Evolutionary conservation across 2,329 filamentous ascomycete species (phyloP).

Genomic region (Colletotrichum paranaense): DNA sequence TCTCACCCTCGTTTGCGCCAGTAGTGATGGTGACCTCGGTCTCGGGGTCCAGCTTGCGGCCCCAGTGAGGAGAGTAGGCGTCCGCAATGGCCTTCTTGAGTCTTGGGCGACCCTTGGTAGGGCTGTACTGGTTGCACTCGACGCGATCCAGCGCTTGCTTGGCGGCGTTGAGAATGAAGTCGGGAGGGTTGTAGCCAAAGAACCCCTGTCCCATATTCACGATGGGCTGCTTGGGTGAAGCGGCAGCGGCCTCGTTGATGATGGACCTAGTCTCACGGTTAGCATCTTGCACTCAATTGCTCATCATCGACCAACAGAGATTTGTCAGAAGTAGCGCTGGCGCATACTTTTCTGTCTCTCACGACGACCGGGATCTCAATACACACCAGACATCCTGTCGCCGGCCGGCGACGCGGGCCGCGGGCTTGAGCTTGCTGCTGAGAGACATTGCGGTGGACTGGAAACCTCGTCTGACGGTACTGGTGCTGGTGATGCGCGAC

Average conservation of each 20-base stretch:
- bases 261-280: conserved; percentile 61
- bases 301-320: too few species aligned
- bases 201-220: conserved; percentile 77
- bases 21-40: conserved; percentile 97
- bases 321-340: not conserved
- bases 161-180: conserved; percentile 91
- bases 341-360: not conserved
- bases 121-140: conserved; percentile 98
- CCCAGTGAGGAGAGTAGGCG: conserved; percentile 91
- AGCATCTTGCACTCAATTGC: not conserved
- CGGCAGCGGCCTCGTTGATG: conserved; percentile 73
- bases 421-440: conserved; percentile 60
- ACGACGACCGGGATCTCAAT: not conserved
- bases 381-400: conserved; percentile 65
- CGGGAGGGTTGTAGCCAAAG: conserved; percentile 93
- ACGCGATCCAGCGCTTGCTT: conserved; percentile 90
- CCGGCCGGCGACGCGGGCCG: conserved; percentile 60
- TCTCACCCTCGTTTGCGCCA: conserved; percentile 80
- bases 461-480: conserved; percentile 31
- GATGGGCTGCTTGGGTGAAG: conserved; percentile 72
- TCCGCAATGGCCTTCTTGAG: conserved; percentile 93
- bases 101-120: conserved; percentile 90
- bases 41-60: conserved; percentile 83
- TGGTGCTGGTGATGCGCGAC: conserved; percentile 34
- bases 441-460: conserved; percentile 51